phyloP scores from a whole-genome alignment of 139 green algal genomes.

The Zygnema cylindricum region DNA sequence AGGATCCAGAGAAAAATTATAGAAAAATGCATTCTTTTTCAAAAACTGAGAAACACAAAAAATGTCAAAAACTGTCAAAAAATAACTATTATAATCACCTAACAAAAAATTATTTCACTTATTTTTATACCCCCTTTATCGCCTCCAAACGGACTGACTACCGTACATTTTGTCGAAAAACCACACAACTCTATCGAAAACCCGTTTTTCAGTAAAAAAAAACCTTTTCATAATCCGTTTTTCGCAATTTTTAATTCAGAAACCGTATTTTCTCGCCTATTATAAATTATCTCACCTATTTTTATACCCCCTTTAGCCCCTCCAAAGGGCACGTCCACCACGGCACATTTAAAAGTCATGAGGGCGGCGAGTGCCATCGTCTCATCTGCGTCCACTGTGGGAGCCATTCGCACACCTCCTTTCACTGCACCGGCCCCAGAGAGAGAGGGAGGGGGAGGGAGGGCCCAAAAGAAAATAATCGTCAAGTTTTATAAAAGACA shows the following conservation, averaged over 20 bases:
- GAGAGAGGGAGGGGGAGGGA: background rate
- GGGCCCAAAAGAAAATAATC: background rate
- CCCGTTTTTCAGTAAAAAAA: too few relatives aligned
- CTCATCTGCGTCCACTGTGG: slow-evolving; percentile 53
- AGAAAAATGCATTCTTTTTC: too few relatives aligned
- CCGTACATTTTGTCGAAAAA: too few relatives aligned
- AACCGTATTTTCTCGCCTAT: slow-evolving; percentile 2
- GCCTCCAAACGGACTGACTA: too few relatives aligned
- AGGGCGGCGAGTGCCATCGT: slow-evolving; percentile 73
- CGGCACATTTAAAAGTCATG: slow-evolving; percentile 97
- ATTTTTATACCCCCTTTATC: too few relatives aligned
- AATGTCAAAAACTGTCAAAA: too few relatives aligned
- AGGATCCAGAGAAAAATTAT: too few relatives aligned
- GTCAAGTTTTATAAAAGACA: background rate
- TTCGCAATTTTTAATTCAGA: background rate
- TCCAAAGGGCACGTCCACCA: slow-evolving; percentile 95
- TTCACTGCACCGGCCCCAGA: slow-evolving; percentile 51
- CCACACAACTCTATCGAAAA: too few relatives aligned
- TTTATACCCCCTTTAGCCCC: slow-evolving; percentile 83
- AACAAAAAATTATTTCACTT: too few relatives aligned
- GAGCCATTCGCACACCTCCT: slow-evolving; percentile 55
- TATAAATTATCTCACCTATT: slow-evolving; percentile 46
- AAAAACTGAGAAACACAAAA: too few relatives aligned
- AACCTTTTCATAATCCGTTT: background rate
- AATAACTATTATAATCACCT: too few relatives aligned